Percentiles rank a stretch among this genome's conserved stretches.
Conservation (phyloP, 257 asterid genomes). For the Thymus mandschuricus region DNA sequence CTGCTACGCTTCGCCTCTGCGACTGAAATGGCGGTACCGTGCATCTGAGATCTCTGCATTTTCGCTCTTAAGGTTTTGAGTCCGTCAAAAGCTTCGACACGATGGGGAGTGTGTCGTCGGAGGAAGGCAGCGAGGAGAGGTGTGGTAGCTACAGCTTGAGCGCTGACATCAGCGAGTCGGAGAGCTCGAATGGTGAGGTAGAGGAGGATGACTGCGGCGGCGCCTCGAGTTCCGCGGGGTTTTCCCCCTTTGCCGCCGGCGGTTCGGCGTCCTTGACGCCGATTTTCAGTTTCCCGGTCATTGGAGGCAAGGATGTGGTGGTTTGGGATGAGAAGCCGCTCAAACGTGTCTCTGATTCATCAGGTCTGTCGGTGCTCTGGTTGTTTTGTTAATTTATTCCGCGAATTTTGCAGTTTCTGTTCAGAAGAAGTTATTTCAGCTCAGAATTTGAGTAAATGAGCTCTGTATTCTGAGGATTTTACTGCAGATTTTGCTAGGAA, state of each 20-base stretch:
- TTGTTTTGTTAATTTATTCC: not conserved
- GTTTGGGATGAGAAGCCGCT: constrained; percentile 63
- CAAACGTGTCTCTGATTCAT: constrained; percentile 61
- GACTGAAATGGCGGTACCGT: constrained; percentile 21
- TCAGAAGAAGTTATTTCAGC: not conserved
- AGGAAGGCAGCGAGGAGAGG: constrained; percentile 79
- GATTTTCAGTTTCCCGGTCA: constrained; percentile 63
- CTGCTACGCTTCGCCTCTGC: constrained; percentile 30
- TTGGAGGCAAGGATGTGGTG: constrained; percentile 71
- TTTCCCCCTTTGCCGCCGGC: constrained; percentile 58
- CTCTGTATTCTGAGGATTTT: not conserved
- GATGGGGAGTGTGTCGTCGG: constrained; percentile 85
- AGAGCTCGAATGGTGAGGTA: constrained; percentile 59
- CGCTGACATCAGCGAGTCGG: constrained; percentile 97
- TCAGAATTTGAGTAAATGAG: not conserved
- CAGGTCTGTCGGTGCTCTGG: constrained; percentile 49
- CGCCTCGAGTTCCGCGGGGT: constrained; percentile 64
- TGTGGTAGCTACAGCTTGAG: constrained; percentile 89
- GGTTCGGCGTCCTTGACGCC: constrained; percentile 55
- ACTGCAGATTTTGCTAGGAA: constrained; percentile 2
- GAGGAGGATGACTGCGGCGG: constrained; percentile 54
- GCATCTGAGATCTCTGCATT: constrained; percentile 47
- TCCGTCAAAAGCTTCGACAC: constrained; percentile 12
- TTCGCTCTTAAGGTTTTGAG: not conserved
- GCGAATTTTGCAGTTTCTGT: not conserved